Conservation (phyloP, 768 basidiomycete genomes). For the Coprinellus micaceus region DNA sequence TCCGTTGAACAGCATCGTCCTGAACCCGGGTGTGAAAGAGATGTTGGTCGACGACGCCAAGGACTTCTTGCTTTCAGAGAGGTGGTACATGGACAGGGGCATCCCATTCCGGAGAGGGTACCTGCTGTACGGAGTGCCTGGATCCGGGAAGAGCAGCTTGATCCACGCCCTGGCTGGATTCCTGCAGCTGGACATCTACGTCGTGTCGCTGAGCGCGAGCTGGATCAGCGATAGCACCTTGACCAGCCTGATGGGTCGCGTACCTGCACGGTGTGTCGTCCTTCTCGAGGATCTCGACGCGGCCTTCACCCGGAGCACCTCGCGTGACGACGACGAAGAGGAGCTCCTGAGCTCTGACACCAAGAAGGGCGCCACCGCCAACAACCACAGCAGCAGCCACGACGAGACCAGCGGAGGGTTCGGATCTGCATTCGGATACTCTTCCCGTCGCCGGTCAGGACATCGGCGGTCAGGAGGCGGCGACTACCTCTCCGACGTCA, state of each 20-base stretch:
- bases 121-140: constrained; percentile 79
- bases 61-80: constrained; percentile 82
- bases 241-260: constrained; percentile 81
- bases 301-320: constrained; percentile 75
- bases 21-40: constrained; percentile 87
- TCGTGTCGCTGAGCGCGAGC: constrained; percentile 79
- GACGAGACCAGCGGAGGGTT: constrained; percentile 20
- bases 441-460: constrained; percentile 18
- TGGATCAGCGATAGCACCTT: constrained; percentile 89
- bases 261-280: constrained; percentile 81
- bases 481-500: constrained; percentile 68
- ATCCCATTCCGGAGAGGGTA: constrained; percentile 90
- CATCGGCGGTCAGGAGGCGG: constrained; percentile 42
- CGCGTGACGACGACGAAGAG: constrained; percentile 51
- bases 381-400: constrained; percentile 31
- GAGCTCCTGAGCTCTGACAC: constrained; percentile 21
- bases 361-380: constrained; percentile 35
- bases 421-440: constrained; percentile 13
- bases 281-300: constrained; percentile 90
- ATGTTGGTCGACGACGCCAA: constrained; percentile 79
- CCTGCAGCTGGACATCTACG: constrained; percentile 88
- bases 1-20: constrained; percentile 82
- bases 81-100: constrained; percentile 93
- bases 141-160: constrained; percentile 82
- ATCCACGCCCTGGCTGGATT: constrained; percentile 87